phyloP scores from a whole-genome alignment of 441 rosid species.

The Raphanus hybrid region DNA sequence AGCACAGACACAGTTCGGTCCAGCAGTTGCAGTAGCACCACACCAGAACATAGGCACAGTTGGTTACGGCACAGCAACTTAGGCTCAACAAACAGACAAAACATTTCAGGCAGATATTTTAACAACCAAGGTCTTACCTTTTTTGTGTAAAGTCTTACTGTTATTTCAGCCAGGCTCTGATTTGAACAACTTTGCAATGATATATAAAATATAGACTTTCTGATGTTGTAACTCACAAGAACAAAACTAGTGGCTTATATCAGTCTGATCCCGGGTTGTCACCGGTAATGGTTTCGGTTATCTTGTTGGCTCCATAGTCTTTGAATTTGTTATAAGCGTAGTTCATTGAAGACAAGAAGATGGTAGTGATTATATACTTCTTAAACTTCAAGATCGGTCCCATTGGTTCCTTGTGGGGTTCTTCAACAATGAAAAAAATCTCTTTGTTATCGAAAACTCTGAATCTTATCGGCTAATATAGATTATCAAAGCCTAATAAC shows the following conservation, averaged over 20 bases:
- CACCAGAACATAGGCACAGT: constrained; percentile 61
- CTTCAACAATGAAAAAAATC: not conserved
- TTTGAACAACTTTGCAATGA: constrained; percentile 25
- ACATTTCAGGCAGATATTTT: constrained; percentile 11
- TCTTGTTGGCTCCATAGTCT: constrained; percentile 42
- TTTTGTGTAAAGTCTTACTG: constrained; percentile 32
- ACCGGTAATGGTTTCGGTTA: constrained; percentile 37
- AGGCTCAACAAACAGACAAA: constrained; percentile 38
- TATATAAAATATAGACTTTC: constrained; percentile 13
- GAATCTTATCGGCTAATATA: not conserved
- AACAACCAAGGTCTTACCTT: constrained; percentile 6
- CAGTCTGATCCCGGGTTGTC: constrained; percentile 25
- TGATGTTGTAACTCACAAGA: constrained; percentile 26
- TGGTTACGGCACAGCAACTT: constrained; percentile 51
- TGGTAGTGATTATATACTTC: constrained; percentile 41
- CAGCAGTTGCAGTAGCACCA: constrained; percentile 79
- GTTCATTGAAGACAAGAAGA: constrained; percentile 40
- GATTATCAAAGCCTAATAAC: constrained; percentile 1
- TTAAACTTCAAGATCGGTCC: constrained; percentile 42
- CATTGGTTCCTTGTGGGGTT: constrained; percentile 1
- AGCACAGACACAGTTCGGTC: constrained; percentile 81
- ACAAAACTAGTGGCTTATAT: not conserved
- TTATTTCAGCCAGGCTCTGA: constrained; percentile 23
- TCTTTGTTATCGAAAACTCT: not conserved
- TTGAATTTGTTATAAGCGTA: constrained; percentile 37